phyloP scores from a whole-genome alignment of 179 eudicot genomes.

The Silene noctiflora region DNA sequence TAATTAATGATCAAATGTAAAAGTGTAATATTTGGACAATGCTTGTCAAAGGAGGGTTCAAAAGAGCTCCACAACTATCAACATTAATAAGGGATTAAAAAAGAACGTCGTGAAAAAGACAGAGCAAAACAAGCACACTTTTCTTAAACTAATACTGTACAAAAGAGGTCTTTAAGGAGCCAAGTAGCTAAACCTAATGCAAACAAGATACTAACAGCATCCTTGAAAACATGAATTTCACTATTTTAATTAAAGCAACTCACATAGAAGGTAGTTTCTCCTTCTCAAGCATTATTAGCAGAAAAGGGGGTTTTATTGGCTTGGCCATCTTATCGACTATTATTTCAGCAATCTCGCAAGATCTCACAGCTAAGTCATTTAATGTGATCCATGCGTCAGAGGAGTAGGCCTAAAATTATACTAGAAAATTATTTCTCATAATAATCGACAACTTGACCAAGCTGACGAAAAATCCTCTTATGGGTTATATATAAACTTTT shows the following conservation, averaged over 20 bases:
- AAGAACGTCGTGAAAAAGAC: neutral
- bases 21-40: neutral
- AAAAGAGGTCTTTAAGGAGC: neutral
- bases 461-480: neutral
- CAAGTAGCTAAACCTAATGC: neutral
- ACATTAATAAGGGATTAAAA: neutral
- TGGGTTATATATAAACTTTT: neutral
- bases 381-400: neutral
- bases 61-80: neutral
- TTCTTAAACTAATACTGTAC: no score
- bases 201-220: neutral
- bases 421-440: neutral
- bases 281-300: neutral
- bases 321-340: neutral
- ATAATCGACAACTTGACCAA: neutral
- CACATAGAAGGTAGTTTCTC: neutral
- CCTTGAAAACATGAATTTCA: neutral
- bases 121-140: neutral
- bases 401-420: neutral
- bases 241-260: neutral
- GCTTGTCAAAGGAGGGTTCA: neutral
- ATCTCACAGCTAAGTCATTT: neutral
- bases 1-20: neutral
- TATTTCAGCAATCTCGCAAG: neutral
- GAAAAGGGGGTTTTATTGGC: neutral